phyloP scores from a whole-genome alignment of 108 stramenopile genomes.

The Pseudonitzschia delicatissima region DNA sequence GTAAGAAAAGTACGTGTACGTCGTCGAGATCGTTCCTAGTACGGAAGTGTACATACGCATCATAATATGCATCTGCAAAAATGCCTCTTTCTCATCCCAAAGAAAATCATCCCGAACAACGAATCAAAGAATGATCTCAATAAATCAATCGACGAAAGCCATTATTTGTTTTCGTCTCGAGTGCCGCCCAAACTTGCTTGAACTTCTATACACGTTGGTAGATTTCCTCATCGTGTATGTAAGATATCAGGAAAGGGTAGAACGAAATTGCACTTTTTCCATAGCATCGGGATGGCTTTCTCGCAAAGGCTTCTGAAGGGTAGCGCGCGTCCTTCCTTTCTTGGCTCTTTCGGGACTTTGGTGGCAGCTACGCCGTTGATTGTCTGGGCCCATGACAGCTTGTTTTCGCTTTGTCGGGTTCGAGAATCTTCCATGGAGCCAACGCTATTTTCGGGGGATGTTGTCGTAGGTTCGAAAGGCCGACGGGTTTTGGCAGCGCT shows the following conservation, averaged over 20 bases:
- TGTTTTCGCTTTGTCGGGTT: conserved; percentile 51
- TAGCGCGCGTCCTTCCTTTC: not conserved
- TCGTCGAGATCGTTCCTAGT: too few species aligned
- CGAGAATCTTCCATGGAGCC: conserved; percentile 72
- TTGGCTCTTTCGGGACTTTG: not conserved
- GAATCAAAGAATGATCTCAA: too few species aligned
- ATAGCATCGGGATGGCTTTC: not conserved
- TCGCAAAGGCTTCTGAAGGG: not conserved
- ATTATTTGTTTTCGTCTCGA: too few species aligned
- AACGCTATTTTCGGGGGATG: conserved; percentile 52
- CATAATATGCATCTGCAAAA: too few species aligned
- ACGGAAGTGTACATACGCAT: too few species aligned
- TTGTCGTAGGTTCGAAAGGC: conserved; percentile 64
- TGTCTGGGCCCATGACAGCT: conserved; percentile 47
- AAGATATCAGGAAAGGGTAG: not conserved
- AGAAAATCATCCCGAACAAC: too few species aligned
- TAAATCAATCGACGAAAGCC: too few species aligned
- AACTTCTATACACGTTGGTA: too few species aligned
- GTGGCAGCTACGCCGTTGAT: conserved; percentile 34
- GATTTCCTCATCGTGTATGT: not conserved
- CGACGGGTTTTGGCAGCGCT: conserved; percentile 37
- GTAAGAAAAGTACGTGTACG: too few species aligned
- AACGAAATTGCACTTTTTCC: too few species aligned
- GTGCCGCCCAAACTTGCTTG: too few species aligned
- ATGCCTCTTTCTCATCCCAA: too few species aligned